Base-by-base conservation (phyloP, 352 stramenopile genomes). In the Globisporangium barbulae region DNA sequence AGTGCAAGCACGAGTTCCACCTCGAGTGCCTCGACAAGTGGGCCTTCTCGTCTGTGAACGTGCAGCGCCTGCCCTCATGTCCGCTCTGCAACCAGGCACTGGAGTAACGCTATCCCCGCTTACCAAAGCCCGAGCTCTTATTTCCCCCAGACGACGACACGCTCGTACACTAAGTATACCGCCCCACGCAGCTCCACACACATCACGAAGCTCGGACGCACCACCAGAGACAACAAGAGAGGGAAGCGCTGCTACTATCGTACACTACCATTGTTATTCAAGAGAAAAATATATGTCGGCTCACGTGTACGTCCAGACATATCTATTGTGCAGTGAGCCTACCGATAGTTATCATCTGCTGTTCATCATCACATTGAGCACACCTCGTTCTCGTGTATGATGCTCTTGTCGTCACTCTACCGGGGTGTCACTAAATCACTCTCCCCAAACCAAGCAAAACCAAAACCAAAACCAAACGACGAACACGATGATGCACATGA, bases 11-110 rank as follows among this genome's bases (percentile, higher is more conserved):
- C 75, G 84, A 93, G 69, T 96, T 94, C 66, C 88, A 96, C 58
- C 68, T 96, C 49, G 88, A 96, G 70, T 96, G 88, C 73, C 74
- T 96, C 48, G 88, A 96, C 73, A 90, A 91, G 67, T 96, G 88
- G 88, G 85, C 85, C 13, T 90, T 93, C 68, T 91, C 85, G 15
- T 88, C 81, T 0, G 83, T 88, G 56, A 88, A 78, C 61, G 79
- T 80, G 35, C 75, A 88, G 52, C 81, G 83, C 45, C 70, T 72
- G 59, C 88, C 88, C 47, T 85, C 76, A 7, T 96, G 88, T 53
- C 88, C 88, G 53, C 74, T 96, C 21, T 96, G 88, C 62, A 95
- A 93, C 62, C 86, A 95, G 74, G 67, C 58, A 2, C 74, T 93
- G 41, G 84, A 93, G 56, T 93, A 72, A 81, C 57, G 10, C 17